Percentiles rank a stretch among this genome's conserved stretches.
Conservation (phyloP, 2,329 filamentous ascomycete species). For the Cladophialophora immunda region DNA sequence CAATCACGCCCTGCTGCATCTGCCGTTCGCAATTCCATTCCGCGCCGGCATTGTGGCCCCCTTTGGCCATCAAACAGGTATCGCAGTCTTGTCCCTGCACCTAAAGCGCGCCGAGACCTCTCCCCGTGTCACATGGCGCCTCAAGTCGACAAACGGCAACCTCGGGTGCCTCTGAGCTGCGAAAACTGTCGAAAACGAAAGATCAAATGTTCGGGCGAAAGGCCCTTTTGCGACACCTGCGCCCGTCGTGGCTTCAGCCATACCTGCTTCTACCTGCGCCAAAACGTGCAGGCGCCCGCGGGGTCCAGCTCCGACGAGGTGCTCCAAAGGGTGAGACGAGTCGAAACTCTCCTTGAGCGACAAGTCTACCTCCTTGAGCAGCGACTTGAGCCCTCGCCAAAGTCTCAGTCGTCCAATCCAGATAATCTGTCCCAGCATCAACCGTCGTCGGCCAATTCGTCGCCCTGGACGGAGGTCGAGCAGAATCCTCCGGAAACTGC, state of each 20-base stretch:
- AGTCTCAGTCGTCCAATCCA: conserved; percentile 2
- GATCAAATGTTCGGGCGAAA: conserved; percentile 51
- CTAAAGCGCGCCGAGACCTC: background rate
- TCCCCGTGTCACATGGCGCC: conserved; percentile 14
- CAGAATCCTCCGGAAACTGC: conserved; percentile 42
- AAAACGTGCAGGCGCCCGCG: conserved; percentile 32
- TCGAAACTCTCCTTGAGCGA: conserved; percentile 49
- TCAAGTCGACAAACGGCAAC: conserved; percentile 34
- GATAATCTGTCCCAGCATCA: conserved; percentile 13
- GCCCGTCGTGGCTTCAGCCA: conserved; percentile 49
- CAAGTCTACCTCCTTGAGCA: conserved; percentile 39
- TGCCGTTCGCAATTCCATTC: background rate
- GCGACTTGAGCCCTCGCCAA: conserved; percentile 1
- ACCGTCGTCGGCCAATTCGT: conserved; percentile 31
- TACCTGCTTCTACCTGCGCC: conserved; percentile 49
- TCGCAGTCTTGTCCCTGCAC: background rate
- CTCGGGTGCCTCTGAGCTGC: conserved; percentile 49
- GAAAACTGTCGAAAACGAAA: conserved; percentile 53
- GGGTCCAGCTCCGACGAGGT: conserved; percentile 31
- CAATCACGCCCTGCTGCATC: background rate
- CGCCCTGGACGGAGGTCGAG: conserved; percentile 38
- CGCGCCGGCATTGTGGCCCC: background rate
- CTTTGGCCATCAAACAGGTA: background rate
- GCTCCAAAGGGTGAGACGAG: conserved; percentile 47
- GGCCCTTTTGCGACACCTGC: conserved; percentile 52